Percentiles rank a stretch among this genome's conserved stretches.
Conservation (phyloP, 1,139 yeast genomes). For the Lodderomyces pseudojiufengensis region DNA sequence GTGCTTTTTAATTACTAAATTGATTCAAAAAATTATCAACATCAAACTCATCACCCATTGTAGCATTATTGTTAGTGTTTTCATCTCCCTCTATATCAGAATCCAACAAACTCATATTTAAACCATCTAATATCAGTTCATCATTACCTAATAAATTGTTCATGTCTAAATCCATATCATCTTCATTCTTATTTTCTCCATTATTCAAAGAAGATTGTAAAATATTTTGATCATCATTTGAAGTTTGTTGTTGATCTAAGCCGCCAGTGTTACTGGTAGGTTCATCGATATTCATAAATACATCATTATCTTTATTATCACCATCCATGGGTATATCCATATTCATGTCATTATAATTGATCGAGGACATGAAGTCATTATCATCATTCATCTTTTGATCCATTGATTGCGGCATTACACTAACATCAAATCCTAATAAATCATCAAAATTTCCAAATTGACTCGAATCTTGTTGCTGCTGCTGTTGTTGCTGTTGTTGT, state of each 20-base stretch:
- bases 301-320: conserved; percentile 8
- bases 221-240: not conserved
- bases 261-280: conserved; percentile 9
- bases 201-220: not conserved
- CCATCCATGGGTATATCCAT: conserved; percentile 11
- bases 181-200: conserved; percentile 8
- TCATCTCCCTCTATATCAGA: conserved; percentile 27
- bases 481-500: conserved; percentile 9
- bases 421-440: conserved; percentile 12
- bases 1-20: conserved; percentile 36
- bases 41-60: conserved; percentile 34
- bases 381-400: conserved; percentile 28
- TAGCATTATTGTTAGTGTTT: conserved; percentile 15
- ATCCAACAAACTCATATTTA: conserved; percentile 42
- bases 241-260: conserved; percentile 4
- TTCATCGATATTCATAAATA: conserved; percentile 4
- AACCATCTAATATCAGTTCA: conserved; percentile 43
- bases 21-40: conserved; percentile 47
- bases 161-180: conserved; percentile 35
- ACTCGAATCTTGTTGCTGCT: conserved; percentile 8
- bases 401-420: conserved; percentile 18
- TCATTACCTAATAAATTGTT: conserved; percentile 41
- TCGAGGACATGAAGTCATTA: conserved; percentile 35
- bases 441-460: conserved; percentile 14
- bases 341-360: conserved; percentile 22